Conservation (phyloP, 805 yeast genomes). For the Dipodascus albidus region DNA sequence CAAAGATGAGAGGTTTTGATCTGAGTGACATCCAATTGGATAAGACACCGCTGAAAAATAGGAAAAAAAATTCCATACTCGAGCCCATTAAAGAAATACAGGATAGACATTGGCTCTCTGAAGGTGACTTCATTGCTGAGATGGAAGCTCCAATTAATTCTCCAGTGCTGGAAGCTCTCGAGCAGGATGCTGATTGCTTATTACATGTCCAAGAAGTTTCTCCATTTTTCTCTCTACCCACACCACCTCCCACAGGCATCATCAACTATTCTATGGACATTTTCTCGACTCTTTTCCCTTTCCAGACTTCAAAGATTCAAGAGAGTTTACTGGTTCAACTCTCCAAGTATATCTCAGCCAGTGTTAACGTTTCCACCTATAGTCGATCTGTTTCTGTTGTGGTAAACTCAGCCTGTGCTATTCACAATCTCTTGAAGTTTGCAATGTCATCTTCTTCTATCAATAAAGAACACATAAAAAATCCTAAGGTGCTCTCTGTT, state of each 20-base stretch:
- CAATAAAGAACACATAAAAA: constrained; percentile 21
- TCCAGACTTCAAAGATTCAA: constrained; percentile 67
- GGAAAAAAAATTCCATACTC: constrained; percentile 15
- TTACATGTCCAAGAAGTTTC: constrained; percentile 9
- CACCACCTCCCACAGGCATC: constrained; percentile 34
- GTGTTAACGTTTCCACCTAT: constrained; percentile 15
- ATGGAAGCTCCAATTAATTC: constrained; percentile 13
- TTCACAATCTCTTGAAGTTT: constrained; percentile 39
- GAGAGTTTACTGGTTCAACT: constrained; percentile 78
- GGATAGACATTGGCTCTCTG: constrained; percentile 18
- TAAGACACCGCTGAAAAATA: constrained; percentile 1
- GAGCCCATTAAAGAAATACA: constrained; percentile 5
- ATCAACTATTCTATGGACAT: constrained; percentile 74
- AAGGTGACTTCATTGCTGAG: constrained; percentile 10
- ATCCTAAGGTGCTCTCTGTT: constrained; percentile 31
- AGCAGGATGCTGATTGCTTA: constrained; percentile 16
- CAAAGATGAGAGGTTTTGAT: constrained; percentile 19
- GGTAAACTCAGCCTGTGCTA: constrained; percentile 51
- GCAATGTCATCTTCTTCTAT: constrained; percentile 4
- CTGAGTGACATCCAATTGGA: constrained; percentile 10
- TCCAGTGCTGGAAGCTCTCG: constrained; percentile 19
- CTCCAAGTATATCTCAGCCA: constrained; percentile 35
- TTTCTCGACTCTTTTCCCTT: constrained; percentile 59
- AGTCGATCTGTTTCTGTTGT: constrained; percentile 37
- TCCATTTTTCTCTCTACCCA: constrained; percentile 1